Base-by-base conservation (phyloP, 2,329 filamentous ascomycete genomes). In the Trichoderma atroviride region DNA sequence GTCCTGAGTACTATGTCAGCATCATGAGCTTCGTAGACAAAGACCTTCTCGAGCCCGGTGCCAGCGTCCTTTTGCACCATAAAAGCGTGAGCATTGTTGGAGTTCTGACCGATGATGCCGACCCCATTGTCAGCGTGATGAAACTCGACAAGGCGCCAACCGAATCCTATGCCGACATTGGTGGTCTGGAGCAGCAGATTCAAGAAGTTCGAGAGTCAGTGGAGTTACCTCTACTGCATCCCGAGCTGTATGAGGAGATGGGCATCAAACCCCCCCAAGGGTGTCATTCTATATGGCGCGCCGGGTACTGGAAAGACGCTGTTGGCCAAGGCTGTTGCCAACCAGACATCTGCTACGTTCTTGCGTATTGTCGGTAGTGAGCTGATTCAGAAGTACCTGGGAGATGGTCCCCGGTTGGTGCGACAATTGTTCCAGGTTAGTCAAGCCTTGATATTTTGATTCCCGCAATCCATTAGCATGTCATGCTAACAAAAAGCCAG, bases 1-100 rank as follows among this genome's bases (percentile, higher is more conserved):
- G 96, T 0, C 96, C 96, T 1, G 96, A 99, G 81, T 99, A 97
- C 87, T 99, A 98, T 80, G 96, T 99, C 74, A 97, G 94, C 75
- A 99, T 99, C 87, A 98, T 98, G 96, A 97, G 95, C 68, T 99
- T 99, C 77, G 96, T 99, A 74, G 96, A 99, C 86, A 99, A 99
- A 83, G 96, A 99, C 77, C 88, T 99, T 4, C 87, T 99, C 55
- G 96, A 99, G 82, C 96, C 96, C 1, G 96, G 96, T 71, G 94
- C 96, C 22, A 97, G 94, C 76, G 96, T 99, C 60, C 85, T 99
- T 60, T 85, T 99, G 70, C 96, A 99, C 78, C 96, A 99, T 82
- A 99, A 99, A 85, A 96, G 92, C 65, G 95, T 98, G 63, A 97
- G 95, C 53, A 97, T 99, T 56, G 96, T 99, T 35, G 96, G 96